These are phyloP conservation scores for Lepiota subincarnata DNA, from an alignment of 768 basidiomycete genomes.

Conservation along the genomic window DNA sequence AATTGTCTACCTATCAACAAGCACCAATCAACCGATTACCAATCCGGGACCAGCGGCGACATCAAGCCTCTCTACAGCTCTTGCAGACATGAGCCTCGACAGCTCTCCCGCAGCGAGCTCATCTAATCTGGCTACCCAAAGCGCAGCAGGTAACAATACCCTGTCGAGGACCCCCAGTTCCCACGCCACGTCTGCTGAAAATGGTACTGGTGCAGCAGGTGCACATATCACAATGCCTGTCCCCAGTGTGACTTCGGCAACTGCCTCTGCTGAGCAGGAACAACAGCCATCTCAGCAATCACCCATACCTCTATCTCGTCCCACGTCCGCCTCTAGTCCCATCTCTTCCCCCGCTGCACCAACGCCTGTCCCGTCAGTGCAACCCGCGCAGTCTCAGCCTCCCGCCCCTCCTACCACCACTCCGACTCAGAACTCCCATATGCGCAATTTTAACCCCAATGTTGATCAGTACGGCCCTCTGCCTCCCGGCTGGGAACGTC, in stretches of 20 bases:
- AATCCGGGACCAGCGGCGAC: conserved; percentile 80
- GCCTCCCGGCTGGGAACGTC: conserved; percentile 92
- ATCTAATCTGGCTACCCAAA: conserved; percentile 41
- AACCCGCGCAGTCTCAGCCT: conserved; percentile 18
- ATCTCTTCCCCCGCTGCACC: conserved; percentile 22
- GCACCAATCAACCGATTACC: conserved; percentile 76
- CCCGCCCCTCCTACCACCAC: conserved; percentile 30
- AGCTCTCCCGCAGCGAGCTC: conserved; percentile 59
- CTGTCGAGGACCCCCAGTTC: conserved; percentile 67
- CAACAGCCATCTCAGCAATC: conserved; percentile 17
- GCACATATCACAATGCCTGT: conserved; percentile 38
- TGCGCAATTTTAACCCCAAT: conserved; percentile 89
- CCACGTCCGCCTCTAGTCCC: conserved; percentile 16
- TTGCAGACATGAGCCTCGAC: conserved; percentile 59
- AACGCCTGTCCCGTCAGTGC: conserved; percentile 15
- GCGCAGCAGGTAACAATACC: conserved; percentile 32
- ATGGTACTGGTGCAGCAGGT: conserved; percentile 35
- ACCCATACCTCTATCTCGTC: conserved; percentile 13
- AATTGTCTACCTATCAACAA: conserved; percentile 94
- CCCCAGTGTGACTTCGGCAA: conserved; percentile 23
- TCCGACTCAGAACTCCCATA: conserved; percentile 46
- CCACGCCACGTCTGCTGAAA: conserved; percentile 48
- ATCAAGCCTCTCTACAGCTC: conserved; percentile 50
- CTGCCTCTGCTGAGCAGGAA: conserved; percentile 20
- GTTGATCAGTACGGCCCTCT: conserved; percentile 92